Evolutionary conservation across 306 rosid species (phyloP).

Genomic region (Cicer yamashitae): DNA sequence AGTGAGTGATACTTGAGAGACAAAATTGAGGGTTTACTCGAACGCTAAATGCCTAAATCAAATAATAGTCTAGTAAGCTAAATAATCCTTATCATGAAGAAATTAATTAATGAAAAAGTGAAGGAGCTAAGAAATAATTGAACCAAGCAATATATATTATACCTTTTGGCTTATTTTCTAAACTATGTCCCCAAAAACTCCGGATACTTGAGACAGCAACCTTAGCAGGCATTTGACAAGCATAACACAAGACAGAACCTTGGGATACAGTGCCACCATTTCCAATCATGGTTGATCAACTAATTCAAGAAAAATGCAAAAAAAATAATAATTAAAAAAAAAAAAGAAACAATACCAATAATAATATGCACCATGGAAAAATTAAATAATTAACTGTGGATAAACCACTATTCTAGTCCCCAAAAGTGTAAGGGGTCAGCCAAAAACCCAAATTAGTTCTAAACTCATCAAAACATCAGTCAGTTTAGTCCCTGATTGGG

Average conservation of each 20-base stretch:
- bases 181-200: conserved; percentile 51
- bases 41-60: background rate
- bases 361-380: background rate
- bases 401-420: no score
- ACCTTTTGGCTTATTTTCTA: conserved; percentile 51
- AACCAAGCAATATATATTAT: background rate
- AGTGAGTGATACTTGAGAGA: background rate
- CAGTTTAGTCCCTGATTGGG: no score
- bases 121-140: conserved; percentile 6
- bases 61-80: background rate
- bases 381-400: background rate
- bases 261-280: conserved; percentile 57
- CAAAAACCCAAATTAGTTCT: no score
- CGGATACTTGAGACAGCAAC: conserved; percentile 49
- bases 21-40: background rate
- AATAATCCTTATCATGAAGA: background rate
- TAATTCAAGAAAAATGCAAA: conserved; percentile 23
- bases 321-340: background rate
- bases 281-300: conserved; percentile 62
- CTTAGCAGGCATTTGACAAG: conserved; percentile 51
- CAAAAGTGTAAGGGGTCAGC: no score
- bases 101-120: background rate
- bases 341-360: background rate
- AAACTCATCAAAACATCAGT: no score
- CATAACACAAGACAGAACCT: conserved; percentile 48